Evolutionary conservation across 495 filamentous ascomycete genomes (phyloP).

Genomic region (Chaetomium fimeti): DNA sequence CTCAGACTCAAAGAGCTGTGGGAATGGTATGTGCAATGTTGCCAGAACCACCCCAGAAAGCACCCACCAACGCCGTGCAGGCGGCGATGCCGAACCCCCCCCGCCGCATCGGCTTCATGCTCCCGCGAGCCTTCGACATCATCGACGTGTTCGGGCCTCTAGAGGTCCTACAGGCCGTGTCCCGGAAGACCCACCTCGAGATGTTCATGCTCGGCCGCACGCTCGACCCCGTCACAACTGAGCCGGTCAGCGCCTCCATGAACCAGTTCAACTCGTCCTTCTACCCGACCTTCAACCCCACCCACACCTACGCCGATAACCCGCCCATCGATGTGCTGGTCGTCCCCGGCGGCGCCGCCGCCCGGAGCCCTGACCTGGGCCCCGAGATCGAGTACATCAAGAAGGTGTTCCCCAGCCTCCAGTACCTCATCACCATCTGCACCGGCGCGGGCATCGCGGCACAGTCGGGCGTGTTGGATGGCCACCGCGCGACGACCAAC

Average conservation of each 20-base stretch:
- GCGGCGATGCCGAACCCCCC: conserved; percentile 9
- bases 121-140: conserved; percentile 32
- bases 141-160: conserved; percentile 57
- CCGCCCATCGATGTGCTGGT: conserved; percentile 54
- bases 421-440: conserved; percentile 55
- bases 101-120: conserved; percentile 27
- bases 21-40: not conserved
- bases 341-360: conserved; percentile 56
- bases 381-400: conserved; percentile 43
- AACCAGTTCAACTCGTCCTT: conserved; percentile 30
- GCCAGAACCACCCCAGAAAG: not conserved
- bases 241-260: conserved; percentile 19
- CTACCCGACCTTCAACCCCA: conserved; percentile 47
- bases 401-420: conserved; percentile 37
- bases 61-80: not conserved
- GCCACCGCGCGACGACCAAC: conserved; percentile 54
- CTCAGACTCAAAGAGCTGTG: conserved; percentile 1
- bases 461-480: conserved; percentile 50
- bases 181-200: conserved; percentile 32
- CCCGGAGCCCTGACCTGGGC: conserved; percentile 34
- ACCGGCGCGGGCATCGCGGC: conserved; percentile 50
- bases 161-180: conserved; percentile 55
- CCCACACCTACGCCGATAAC: conserved; percentile 48
- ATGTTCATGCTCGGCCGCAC: conserved; percentile 48
- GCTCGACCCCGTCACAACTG: conserved; percentile 47